Evolutionary conservation across 345 rosid species (phyloP).

Genomic region (Punica granatum): DNA sequence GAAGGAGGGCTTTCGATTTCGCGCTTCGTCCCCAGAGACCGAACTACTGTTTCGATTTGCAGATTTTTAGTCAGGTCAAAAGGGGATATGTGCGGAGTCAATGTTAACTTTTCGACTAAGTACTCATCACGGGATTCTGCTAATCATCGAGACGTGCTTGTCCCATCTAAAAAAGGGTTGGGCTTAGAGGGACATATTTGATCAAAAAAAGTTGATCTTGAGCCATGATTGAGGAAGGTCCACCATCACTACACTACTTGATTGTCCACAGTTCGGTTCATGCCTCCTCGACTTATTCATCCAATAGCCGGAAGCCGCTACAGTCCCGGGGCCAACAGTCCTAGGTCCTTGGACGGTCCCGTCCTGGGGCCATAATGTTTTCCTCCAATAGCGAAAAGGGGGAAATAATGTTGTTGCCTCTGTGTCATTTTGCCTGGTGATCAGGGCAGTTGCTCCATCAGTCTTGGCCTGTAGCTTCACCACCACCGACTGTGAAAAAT

Average conservation of each 20-base stretch:
- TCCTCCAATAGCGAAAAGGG: too few relatives aligned
- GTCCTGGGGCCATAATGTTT: too few relatives aligned
- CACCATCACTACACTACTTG: conserved; percentile 10
- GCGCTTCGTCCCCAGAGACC: neutral
- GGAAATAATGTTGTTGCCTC: conserved; percentile 3
- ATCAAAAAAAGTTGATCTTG: conserved; percentile 1
- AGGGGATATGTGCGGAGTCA: neutral
- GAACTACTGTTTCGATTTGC: neutral
- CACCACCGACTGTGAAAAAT: neutral
- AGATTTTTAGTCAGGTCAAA: neutral
- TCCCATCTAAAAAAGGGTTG: neutral
- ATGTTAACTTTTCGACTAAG: neutral
- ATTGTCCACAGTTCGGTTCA: conserved; percentile 12
- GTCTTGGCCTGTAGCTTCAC: conserved; percentile 5
- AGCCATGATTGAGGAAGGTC: conserved; percentile 12
- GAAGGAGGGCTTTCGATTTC: neutral
- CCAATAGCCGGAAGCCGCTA: too few relatives aligned
- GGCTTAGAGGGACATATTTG: neutral
- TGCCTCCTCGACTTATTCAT: conserved; percentile 2
- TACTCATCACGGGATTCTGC: neutral
- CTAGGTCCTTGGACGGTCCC: too few relatives aligned
- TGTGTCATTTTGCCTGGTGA: conserved; percentile 4
- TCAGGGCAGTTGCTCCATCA: neutral
- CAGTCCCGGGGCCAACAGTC: too few relatives aligned
- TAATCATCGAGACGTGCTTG: neutral